Evolutionary conservation across 2,329 filamentous ascomycete genomes (phyloP).

Genomic region (Trichoderma simmonsii): DNA sequence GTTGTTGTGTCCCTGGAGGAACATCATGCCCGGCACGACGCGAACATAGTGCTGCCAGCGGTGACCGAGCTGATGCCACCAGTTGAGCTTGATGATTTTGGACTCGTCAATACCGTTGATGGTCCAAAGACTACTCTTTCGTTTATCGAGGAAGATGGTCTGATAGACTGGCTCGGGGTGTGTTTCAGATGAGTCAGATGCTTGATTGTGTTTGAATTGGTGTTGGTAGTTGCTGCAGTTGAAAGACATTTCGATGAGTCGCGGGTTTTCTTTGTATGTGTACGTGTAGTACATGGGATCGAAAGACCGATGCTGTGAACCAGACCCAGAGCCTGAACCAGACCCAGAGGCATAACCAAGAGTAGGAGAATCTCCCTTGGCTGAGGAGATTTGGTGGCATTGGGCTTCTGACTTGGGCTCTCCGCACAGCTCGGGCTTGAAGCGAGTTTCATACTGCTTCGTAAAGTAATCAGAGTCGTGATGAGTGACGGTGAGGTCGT

Average conservation of each 20-base stretch:
- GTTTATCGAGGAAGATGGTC: conserved; percentile 63
- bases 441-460: conserved; percentile 64
- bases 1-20: conserved; percentile 61
- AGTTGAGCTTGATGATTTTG: conserved; percentile 61
- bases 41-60: conserved; percentile 61
- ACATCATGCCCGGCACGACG: conserved; percentile 69
- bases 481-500: conserved; percentile 71
- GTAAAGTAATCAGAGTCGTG: conserved; percentile 63
- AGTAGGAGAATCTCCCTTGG: conserved; percentile 39
- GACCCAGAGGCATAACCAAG: not conserved
- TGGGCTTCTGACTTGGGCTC: conserved; percentile 43
- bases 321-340: conserved; percentile 11
- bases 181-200: not conserved
- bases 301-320: conserved; percentile 51
- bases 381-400: conserved; percentile 38
- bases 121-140: conserved; percentile 55
- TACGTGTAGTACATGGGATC: conserved; percentile 65
- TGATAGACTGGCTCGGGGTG: conserved; percentile 63
- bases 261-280: conserved; percentile 53
- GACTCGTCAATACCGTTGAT: conserved; percentile 55
- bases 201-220: conserved; percentile 52
- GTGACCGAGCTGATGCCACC: conserved; percentile 68
- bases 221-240: conserved; percentile 74
- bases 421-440: conserved; percentile 49
- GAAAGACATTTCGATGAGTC: conserved; percentile 67